Conservation (phyloP, 2,329 filamentous ascomycete species). For the Diaporthe nobilis region DNA sequence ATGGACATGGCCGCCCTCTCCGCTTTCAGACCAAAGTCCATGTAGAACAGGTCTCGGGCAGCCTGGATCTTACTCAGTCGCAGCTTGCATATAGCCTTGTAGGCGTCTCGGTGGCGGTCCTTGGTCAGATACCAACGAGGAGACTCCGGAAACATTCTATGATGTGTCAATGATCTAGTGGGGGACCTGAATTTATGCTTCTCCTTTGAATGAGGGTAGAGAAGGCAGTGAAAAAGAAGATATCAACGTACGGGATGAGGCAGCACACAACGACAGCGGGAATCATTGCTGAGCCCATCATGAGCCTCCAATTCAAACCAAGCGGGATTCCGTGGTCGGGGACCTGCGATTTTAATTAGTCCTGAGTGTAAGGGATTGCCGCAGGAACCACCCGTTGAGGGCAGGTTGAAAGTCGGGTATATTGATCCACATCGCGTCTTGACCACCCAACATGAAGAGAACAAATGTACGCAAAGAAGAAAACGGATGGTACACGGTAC, state of each 20-base stretch:
- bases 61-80: slow-evolving; percentile 68
- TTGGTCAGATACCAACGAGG: slow-evolving; percentile 67
- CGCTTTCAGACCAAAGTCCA: slow-evolving; percentile 69
- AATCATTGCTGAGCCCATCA: slow-evolving; percentile 77
- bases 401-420: no score
- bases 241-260: slow-evolving; percentile 59
- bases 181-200: no score
- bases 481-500: no score
- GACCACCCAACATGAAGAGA: not conserved
- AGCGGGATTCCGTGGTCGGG: slow-evolving; percentile 64
- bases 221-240: no score
- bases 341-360: slow-evolving; percentile 44
- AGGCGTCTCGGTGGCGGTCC: slow-evolving; percentile 62
- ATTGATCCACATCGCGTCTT: not conserved
- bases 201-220: not conserved
- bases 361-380: not conserved
- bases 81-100: slow-evolving; percentile 59
- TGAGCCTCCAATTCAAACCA: slow-evolving; percentile 76
- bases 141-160: slow-evolving; percentile 58
- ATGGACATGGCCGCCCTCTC: slow-evolving; percentile 66
- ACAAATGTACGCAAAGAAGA: no score
- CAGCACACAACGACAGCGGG: slow-evolving; percentile 70
- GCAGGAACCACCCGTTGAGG: no score
- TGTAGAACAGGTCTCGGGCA: slow-evolving; percentile 69
- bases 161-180: not conserved